Percentiles rank a stretch among this genome's conserved stretches.
phyloP scores from a whole-genome alignment of 371 early-diverging fungal genomes.

The Apophysomyces ossiformis region DNA sequence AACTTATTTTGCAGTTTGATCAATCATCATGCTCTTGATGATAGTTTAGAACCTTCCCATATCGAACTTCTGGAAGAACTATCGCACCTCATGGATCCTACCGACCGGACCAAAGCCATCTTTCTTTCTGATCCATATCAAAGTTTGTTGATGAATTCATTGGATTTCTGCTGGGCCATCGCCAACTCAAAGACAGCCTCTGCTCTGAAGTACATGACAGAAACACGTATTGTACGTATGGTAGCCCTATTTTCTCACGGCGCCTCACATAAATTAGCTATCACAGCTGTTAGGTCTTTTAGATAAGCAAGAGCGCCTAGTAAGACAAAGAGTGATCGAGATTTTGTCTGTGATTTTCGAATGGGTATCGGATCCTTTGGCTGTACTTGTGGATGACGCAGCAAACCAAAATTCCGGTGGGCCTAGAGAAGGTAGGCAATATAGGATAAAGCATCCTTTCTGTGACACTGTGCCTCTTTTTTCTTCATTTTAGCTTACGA shows the following conservation, averaged over 20 bases:
- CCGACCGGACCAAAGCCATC: slow-evolving; percentile 21
- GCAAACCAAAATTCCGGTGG: neutral
- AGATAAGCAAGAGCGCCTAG: slow-evolving; percentile 21
- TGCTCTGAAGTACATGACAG: slow-evolving; percentile 25
- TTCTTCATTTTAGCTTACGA: slow-evolving; percentile 14
- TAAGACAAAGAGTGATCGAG: slow-evolving; percentile 34
- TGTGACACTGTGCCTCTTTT: neutral
- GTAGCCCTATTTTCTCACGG: neutral
- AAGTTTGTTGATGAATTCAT: slow-evolving; percentile 26
- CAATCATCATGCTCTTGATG: slow-evolving; percentile 7
- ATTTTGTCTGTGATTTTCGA: slow-evolving; percentile 33
- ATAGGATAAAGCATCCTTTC: neutral
- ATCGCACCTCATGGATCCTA: slow-evolving; percentile 27
- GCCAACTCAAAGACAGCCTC: slow-evolving; percentile 19
- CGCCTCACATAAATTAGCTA: slow-evolving; percentile 16
- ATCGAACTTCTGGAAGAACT: neutral
- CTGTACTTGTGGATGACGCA: slow-evolving; percentile 10
- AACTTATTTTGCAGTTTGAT: slow-evolving; percentile 21
- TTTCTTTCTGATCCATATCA: slow-evolving; percentile 12
- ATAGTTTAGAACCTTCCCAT: neutral
- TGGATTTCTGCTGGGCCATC: slow-evolving; percentile 46
- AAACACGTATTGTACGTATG: slow-evolving; percentile 29
- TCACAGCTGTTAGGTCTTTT: slow-evolving; percentile 21
- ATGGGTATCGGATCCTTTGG: slow-evolving; percentile 32
- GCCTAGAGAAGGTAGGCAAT: neutral